Evolutionary conservation across 257 asterid species (phyloP).

Genomic region (Perilla frutescens): DNA sequence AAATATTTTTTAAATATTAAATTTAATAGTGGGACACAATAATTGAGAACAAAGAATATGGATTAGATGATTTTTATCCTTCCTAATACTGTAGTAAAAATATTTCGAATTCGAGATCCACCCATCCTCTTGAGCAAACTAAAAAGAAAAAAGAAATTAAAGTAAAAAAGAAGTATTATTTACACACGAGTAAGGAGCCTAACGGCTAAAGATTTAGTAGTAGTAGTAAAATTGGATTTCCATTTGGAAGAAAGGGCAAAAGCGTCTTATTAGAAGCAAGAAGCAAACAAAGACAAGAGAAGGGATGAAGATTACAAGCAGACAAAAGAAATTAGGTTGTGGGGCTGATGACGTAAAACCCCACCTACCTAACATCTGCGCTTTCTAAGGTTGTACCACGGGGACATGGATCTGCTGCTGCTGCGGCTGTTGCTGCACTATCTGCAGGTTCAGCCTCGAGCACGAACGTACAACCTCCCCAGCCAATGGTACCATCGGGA

Average conservation of each 20-base stretch:
- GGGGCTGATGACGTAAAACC: conserved; percentile 8
- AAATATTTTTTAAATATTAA: no score
- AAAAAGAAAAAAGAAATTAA: no score
- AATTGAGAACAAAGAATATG: no score
- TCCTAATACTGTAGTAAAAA: no score
- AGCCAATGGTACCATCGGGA: conserved; percentile 78
- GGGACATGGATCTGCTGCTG: conserved; percentile 55
- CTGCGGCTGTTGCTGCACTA: conserved; percentile 61
- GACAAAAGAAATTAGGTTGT: conserved; percentile 28
- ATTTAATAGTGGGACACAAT: no score
- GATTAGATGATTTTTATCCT: no score
- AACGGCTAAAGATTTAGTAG: no score
- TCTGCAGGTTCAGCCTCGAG: conserved; percentile 63
- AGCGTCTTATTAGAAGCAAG: conserved; percentile 34
- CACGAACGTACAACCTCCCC: conserved; percentile 80
- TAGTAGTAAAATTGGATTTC: no score
- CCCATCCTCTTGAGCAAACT: no score
- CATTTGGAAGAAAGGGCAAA: conserved; percentile 18
- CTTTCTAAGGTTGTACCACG: conserved; percentile 45
- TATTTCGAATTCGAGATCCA: no score
- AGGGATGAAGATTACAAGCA: background rate
- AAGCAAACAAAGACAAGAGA: conserved; percentile 28
- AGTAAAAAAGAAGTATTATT: no score
- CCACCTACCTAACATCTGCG: background rate
- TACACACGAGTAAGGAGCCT: no score